These are phyloP conservation scores for Taphrina wiesneri DNA, from an alignment of 1,139 yeast genomes.

Conservation along the genomic window DNA sequence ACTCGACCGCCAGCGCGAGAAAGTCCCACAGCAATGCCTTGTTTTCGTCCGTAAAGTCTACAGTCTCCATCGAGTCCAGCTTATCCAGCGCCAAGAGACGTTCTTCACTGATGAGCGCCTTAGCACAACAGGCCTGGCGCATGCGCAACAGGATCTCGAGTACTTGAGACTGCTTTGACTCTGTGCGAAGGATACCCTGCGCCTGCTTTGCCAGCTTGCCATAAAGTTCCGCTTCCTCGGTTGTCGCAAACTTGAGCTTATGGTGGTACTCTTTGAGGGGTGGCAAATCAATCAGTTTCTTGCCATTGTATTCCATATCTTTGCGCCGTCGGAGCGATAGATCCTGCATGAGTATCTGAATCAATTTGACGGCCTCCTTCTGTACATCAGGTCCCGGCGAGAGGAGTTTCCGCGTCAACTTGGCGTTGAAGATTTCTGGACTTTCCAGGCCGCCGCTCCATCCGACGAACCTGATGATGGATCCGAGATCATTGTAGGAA, in stretches of 20 bases:
- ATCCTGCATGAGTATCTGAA: conserved; percentile 82
- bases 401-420: conserved; percentile 54
- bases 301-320: conserved; percentile 67
- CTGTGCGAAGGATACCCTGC: conserved; percentile 64
- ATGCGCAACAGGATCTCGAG: conserved; percentile 78
- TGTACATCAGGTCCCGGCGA: conserved; percentile 14
- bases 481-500: conserved; percentile 79
- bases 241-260: conserved; percentile 55
- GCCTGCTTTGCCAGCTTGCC: conserved; percentile 70
- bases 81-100: conserved; percentile 30
- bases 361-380: conserved; percentile 66
- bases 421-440: conserved; percentile 67
- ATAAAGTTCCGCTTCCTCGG: conserved; percentile 68
- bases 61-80: conserved; percentile 23
- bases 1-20: conserved; percentile 37
- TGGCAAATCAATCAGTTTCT: conserved; percentile 73
- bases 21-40: conserved; percentile 34
- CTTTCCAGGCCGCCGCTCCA: conserved; percentile 86
- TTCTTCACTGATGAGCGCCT: conserved; percentile 44
- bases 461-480: conserved; percentile 72
- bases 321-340: conserved; percentile 82
- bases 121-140: conserved; percentile 87
- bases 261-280: conserved; percentile 50
- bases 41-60: conserved; percentile 36
- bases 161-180: conserved; percentile 74